These are phyloP conservation scores for Sclerotinia glacialis DNA, from an alignment of 2,329 filamentous ascomycete genomes.

Conservation along the genomic window DNA sequence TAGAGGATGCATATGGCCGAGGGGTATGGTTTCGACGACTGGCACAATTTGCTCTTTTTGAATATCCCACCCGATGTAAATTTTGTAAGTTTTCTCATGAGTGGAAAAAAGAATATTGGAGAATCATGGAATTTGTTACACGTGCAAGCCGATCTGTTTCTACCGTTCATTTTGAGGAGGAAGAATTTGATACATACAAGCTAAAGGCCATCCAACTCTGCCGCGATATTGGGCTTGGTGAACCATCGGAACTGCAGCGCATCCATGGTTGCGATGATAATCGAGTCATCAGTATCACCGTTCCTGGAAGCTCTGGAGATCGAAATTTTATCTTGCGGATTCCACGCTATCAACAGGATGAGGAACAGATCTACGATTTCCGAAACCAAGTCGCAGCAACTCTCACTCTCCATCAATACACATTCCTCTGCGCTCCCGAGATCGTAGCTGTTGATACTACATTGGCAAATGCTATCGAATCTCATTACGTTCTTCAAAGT, in stretches of 20 bases:
- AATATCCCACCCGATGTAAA: neutral
- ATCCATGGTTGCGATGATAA: conserved; percentile 29
- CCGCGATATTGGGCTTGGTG: conserved; percentile 24
- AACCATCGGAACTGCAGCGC: conserved; percentile 23
- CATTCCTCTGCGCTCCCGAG: conserved; percentile 16
- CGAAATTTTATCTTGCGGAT: neutral
- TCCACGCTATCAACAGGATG: neutral
- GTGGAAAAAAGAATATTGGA: neutral
- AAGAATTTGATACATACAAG: conserved; percentile 16
- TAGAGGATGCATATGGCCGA: conserved; percentile 9
- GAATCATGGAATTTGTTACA: neutral
- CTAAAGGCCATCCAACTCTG: conserved; percentile 27
- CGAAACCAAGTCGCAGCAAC: conserved; percentile 26
- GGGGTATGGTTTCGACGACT: conserved; percentile 12
- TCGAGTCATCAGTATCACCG: conserved; percentile 25
- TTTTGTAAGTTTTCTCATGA: neutral
- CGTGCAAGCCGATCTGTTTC: neutral
- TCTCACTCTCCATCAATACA: conserved; percentile 8
- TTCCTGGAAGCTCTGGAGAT: neutral
- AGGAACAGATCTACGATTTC: neutral
- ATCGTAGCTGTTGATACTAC: conserved; percentile 27
- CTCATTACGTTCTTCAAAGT: conserved; percentile 26
- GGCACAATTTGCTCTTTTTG: neutral
- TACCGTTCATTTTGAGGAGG: neutral
- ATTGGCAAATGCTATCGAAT: conserved; percentile 24